Conservation (phyloP, 208 protist genomes). For the Leishmania gerbilli region DNA sequence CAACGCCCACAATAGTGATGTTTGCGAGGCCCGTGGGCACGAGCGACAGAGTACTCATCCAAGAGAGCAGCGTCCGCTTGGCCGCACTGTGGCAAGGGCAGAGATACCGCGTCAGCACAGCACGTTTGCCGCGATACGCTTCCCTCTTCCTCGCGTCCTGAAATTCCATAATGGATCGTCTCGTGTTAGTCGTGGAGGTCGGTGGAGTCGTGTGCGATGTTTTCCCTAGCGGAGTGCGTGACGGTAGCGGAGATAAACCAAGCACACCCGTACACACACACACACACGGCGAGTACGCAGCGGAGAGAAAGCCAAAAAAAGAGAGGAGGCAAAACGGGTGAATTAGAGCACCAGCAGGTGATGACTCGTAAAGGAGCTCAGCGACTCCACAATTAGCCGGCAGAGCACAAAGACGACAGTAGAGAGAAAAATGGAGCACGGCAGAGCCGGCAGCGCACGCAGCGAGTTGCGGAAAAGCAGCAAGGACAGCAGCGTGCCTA, state of each 20-base stretch:
- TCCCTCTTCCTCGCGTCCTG: background rate
- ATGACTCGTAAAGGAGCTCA: conserved; percentile 25
- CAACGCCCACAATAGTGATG: background rate
- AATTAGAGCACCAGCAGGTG: conserved; percentile 24
- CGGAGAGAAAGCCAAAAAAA: background rate
- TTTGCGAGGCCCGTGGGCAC: background rate
- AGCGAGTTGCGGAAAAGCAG: conserved; percentile 46
- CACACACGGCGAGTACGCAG: background rate
- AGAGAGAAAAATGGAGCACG: conserved; percentile 76
- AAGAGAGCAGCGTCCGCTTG: background rate
- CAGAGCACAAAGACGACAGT: conserved; percentile 51
- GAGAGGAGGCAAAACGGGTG: background rate
- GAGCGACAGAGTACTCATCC: background rate
- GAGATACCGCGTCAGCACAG: background rate
- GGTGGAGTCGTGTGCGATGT: background rate
- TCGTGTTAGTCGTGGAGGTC: background rate
- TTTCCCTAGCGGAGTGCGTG: background rate
- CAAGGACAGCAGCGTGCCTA: conserved; percentile 60
- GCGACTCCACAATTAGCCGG: conserved; percentile 26
- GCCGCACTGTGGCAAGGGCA: background rate
- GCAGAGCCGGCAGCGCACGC: conserved; percentile 75
- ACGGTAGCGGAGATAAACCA: background rate
- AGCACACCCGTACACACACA: background rate
- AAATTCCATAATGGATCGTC: background rate
- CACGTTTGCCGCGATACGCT: background rate